phyloP scores from a whole-genome alignment of 352 stramenopile genomes.

The Phytopythium helicoides region DNA sequence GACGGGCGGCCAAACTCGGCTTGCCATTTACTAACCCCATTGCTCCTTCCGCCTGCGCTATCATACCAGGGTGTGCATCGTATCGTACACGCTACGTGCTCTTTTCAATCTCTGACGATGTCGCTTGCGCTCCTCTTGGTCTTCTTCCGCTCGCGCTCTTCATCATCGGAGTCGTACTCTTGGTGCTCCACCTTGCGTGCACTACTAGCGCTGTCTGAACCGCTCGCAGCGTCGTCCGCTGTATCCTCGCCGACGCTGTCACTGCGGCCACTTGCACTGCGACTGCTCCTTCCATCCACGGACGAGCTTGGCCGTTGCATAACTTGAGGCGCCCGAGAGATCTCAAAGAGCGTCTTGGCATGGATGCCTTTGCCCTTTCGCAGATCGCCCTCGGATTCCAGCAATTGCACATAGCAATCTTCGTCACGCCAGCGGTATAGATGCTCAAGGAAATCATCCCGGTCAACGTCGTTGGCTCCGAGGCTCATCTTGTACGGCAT shows the following conservation, averaged over 20 bases:
- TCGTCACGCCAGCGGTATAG: conserved; percentile 60
- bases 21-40: conserved; percentile 10
- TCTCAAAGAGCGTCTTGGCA: conserved; percentile 59
- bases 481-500: conserved; percentile 89
- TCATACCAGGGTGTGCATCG: neutral
- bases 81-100: conserved; percentile 1
- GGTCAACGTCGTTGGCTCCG: conserved; percentile 63
- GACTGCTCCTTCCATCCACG: neutral
- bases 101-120: neutral
- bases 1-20: neutral
- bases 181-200: neutral
- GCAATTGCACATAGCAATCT: conserved; percentile 40
- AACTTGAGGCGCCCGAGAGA: conserved; percentile 19
- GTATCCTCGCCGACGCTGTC: neutral
- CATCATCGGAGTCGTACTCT: neutral
- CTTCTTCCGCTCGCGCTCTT: conserved; percentile 6
- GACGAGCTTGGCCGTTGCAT: too few species aligned
- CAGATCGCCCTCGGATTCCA: conserved; percentile 39
- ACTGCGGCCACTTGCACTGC: conserved; percentile 12
- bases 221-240: conserved; percentile 1
- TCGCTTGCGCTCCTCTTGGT: conserved; percentile 4
- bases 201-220: neutral
- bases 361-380: conserved; percentile 25
- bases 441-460: conserved; percentile 68
- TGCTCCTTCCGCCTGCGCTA: conserved; percentile 4